Evolutionary conservation across 768 basidiomycete genomes (phyloP), one percentile per base, ranked within the genome.

Genomic region (Lactarius sanguifluus): DNA sequence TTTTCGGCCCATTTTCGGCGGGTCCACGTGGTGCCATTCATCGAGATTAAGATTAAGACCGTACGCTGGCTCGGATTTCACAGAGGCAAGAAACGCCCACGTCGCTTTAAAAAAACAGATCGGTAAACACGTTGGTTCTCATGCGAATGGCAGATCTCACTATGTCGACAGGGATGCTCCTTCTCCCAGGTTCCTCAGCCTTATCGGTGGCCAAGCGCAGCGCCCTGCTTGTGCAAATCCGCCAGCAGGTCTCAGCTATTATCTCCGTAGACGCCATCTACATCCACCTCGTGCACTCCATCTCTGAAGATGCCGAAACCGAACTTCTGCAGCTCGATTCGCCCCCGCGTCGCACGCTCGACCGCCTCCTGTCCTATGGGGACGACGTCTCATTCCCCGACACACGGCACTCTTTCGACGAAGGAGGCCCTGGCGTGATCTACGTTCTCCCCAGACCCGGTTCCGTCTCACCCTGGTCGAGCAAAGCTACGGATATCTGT

Each of bases 391-490:
- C 82, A 4, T 76, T 87, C 4, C 74, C 79, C 3, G 76, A 71
- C 8, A 87, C 88, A 0, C 68, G 74, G 13, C 69, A 74, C 25
- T 73, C 76, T n/a, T 72, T 80, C 59, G 72, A 73, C 20, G 73
- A 74, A 12, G 70, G 12, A 1, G 70, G 68, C 52, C 65, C 71
- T 32, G 84, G 85, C 58, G 78, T 87, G 13, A 77, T 87, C 50
- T 96, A 86, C 74, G 86, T 97, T 47, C 79, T 91, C 7, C 96
- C 96, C 13, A 80, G 96, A 65, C 82, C 86, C 9, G 96, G 96
- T 4, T 95, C 96, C 4, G 90, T 98, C 72, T 98, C 96, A 5
- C 96, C 97, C 2, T 99, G 97, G 97, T 98, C 96, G 6, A 96
- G 92, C 77, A 99, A 99, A 78, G 96, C 97, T 2, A 98, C 96